Percentiles rank a stretch among this genome's conserved stretches.
These are phyloP conservation scores for Phytophthora meadii DNA, from an alignment of 352 stramenopile species.

Conservation along the genomic window DNA sequence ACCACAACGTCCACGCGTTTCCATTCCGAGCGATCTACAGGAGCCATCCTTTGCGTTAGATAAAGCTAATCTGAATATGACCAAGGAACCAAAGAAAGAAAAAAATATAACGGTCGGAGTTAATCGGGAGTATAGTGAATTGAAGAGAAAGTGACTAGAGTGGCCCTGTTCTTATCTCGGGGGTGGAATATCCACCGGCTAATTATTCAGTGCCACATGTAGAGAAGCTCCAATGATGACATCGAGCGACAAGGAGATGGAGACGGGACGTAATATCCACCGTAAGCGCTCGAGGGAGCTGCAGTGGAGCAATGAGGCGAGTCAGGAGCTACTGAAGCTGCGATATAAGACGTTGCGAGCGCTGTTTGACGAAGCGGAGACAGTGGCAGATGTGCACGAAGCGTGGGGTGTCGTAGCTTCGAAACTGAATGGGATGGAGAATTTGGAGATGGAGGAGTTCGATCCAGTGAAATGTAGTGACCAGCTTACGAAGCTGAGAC, in stretches of 20 bases:
- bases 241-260: slow-evolving; percentile 9
- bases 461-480: slow-evolving; percentile 35
- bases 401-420: slow-evolving; percentile 33
- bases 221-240: background rate
- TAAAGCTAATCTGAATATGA: too few relatives aligned
- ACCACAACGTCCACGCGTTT: slow-evolving; percentile 73
- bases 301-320: slow-evolving; percentile 20
- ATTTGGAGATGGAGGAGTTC: background rate
- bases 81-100: too few relatives aligned
- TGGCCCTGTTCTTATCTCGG: background rate
- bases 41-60: slow-evolving; percentile 4
- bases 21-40: slow-evolving; percentile 37
- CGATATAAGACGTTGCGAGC: slow-evolving; percentile 19
- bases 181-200: slow-evolving; percentile 7
- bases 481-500: slow-evolving; percentile 29
- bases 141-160: slow-evolving; percentile 2
- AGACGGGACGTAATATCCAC: slow-evolving; percentile 39
- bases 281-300: slow-evolving; percentile 15
- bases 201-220: slow-evolving; percentile 6
- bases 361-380: slow-evolving; percentile 37
- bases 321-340: slow-evolving; percentile 34
- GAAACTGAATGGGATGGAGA: slow-evolving; percentile 1
- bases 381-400: slow-evolving; percentile 40
- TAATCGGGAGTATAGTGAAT: slow-evolving; percentile 1
- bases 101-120: slow-evolving; percentile 4